A percentile compares a stretch with the other conserved stretches of the same genome.
These are phyloP conservation scores for Colletotrichum truncatum DNA, from an alignment of 2,329 filamentous ascomycete species.

Conservation along the genomic window DNA sequence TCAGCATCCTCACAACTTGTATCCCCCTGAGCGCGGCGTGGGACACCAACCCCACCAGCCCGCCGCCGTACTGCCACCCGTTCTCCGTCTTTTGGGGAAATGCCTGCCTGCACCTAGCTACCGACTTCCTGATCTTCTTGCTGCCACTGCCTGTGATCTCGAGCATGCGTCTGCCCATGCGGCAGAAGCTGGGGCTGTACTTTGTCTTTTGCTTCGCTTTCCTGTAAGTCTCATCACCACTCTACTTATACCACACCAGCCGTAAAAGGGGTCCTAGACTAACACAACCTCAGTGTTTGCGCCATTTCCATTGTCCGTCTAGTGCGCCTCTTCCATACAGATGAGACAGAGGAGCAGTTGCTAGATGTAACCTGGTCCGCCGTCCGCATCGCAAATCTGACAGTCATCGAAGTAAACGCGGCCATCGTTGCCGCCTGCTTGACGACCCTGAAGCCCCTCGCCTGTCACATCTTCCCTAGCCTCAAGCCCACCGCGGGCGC, in stretches of 20 bases:
- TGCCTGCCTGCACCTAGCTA: slow-evolving; percentile 34
- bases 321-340: slow-evolving; percentile 36
- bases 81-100: slow-evolving; percentile 36
- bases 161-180: slow-evolving; percentile 49
- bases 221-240: slow-evolving; percentile 37
- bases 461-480: slow-evolving; percentile 44
- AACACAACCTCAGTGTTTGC: slow-evolving; percentile 42
- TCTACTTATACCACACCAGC: background rate
- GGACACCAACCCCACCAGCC: slow-evolving; percentile 18
- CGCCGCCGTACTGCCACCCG: slow-evolving; percentile 27
- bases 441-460: slow-evolving; percentile 47
- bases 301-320: slow-evolving; percentile 44
- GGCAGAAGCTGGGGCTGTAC: slow-evolving; percentile 48
- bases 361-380: slow-evolving; percentile 39
- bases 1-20: slow-evolving; percentile 34
- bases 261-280: background rate
- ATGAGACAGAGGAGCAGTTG: slow-evolving; percentile 11
- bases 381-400: slow-evolving; percentile 43
- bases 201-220: slow-evolving; percentile 52
- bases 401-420: slow-evolving; percentile 45
- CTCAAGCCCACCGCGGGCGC: background rate
- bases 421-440: slow-evolving; percentile 47
- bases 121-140: slow-evolving; percentile 37
- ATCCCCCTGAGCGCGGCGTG: slow-evolving; percentile 32
- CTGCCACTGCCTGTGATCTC: slow-evolving; percentile 54